Evolutionary conservation across 345 rosid genomes (phyloP), one percentile per base, ranked within the genome.

Genomic region (Brassica carinata): DNA sequence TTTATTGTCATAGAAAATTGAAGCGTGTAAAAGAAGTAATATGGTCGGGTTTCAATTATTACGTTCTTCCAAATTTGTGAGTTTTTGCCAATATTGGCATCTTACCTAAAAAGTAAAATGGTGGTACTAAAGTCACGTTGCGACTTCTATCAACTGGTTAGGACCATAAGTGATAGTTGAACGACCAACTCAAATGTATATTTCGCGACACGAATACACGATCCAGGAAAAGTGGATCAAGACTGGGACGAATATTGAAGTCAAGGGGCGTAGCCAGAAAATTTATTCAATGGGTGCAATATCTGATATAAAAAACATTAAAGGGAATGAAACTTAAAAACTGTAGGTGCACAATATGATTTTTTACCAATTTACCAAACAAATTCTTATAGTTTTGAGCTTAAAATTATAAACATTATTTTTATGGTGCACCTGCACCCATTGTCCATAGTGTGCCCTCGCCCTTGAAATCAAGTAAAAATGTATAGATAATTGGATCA

Each of bases 61-160:
- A 55, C 18, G 62, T 17, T 55, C 62, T 71, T 71, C 71, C 65
- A 78, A 53, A 64, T 23, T 26, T 53, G 72, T 26, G 57, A 64
- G 10, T 71, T 71, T 17, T 36, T 64, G 64, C 36, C 65, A 71
- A 23, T 51, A 63, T 23, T 77, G 31, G 76, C 66, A 64, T 30
- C 19, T 71, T 9, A 64, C 71, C 57, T 14, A 7, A 64, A 48
- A 31, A 45, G 70, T 62, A 8, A 45, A 31, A 5, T 40, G n/a
- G 14, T 43, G 23, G 62, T 69, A 13, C 19, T 5, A 59, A 58
- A 27, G 30, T 6, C 61, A 57, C 11, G 29, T 5, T 19, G 48
- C 23, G 23, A 55, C 3, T 76, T 77, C 13, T 36, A 36, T 34
- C 7, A 58, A 59, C 43, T 59, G 10, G 5, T 68, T 40, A 76